These are phyloP conservation scores for Leccinellum albellum DNA, from an alignment of 768 basidiomycete genomes.

Conservation along the genomic window DNA sequence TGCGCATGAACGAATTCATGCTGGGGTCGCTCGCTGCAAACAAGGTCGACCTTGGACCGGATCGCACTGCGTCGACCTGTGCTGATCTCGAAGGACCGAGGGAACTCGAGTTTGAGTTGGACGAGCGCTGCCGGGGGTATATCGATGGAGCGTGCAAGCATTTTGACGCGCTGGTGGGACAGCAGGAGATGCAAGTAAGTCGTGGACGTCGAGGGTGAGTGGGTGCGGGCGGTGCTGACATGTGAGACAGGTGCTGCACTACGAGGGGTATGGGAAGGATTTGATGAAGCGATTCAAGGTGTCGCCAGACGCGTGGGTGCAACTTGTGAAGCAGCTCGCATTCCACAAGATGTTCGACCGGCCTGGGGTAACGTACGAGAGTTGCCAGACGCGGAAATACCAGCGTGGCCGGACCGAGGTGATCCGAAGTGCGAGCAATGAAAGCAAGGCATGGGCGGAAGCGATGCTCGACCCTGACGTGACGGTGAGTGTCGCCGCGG, in stretches of 20 bases:
- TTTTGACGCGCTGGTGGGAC: slow-evolving; percentile 71
- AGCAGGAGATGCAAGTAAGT: slow-evolving; percentile 69
- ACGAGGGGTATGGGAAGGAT: slow-evolving; percentile 85
- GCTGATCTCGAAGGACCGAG: slow-evolving; percentile 48
- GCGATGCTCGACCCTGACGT: slow-evolving; percentile 69
- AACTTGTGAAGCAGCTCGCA: slow-evolving; percentile 94
- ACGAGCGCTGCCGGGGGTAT: slow-evolving; percentile 46
- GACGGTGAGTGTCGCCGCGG: slow-evolving; percentile 37
- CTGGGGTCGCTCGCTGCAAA: slow-evolving; percentile 68
- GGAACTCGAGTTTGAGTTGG: slow-evolving; percentile 71
- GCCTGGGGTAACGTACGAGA: slow-evolving; percentile 87
- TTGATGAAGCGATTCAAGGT: slow-evolving; percentile 76
- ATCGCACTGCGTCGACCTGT: slow-evolving; percentile 33
- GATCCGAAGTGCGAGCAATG: slow-evolving; percentile 78
- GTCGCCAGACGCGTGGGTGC: slow-evolving; percentile 93
- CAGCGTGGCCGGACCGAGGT: slow-evolving; percentile 92
- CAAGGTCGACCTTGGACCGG: slow-evolving; percentile 73
- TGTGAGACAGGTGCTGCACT: slow-evolving; percentile 63
- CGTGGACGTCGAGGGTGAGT: not conserved
- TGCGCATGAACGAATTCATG: slow-evolving; percentile 93
- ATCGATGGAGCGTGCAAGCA: slow-evolving; percentile 58
- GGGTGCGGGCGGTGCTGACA: slow-evolving; percentile 5
- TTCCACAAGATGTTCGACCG: slow-evolving; percentile 81
- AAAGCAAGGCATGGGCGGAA: slow-evolving; percentile 82
- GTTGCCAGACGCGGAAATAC: slow-evolving; percentile 90